Conservation (phyloP, 2,329 filamentous ascomycete species). For the Fusarium sublunatum region DNA sequence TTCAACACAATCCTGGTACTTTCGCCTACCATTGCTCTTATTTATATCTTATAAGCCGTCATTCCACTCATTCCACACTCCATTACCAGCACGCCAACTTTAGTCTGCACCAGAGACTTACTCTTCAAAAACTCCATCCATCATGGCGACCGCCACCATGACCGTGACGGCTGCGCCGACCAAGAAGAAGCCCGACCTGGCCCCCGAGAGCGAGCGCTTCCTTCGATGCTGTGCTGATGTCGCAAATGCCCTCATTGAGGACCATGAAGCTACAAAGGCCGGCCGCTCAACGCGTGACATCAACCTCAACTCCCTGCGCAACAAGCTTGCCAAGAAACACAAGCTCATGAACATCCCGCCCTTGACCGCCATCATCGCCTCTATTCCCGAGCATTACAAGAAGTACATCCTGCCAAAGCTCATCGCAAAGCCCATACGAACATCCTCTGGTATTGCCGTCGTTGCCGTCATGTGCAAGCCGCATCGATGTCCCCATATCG, state of each 20-base stretch:
- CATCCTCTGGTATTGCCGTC: conserved; percentile 95
- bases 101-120: background rate
- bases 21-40: background rate
- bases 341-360: conserved; percentile 88
- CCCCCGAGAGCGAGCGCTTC: conserved; percentile 94
- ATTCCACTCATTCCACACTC: too few species aligned
- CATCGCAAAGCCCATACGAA: conserved; percentile 95
- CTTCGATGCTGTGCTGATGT: conserved; percentile 96
- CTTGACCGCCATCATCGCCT: conserved; percentile 95
- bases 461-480: conserved; percentile 99
- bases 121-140: background rate
- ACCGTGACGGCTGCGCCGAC: conserved; percentile 73
- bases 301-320: conserved; percentile 89
- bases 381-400: conserved; percentile 99
- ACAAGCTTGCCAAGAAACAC: conserved; percentile 93
- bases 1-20: background rate
- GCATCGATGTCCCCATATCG: conserved; percentile 95
- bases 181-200: conserved; percentile 78
- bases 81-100: too few species aligned
- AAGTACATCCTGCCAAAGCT: conserved; percentile 98
- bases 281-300: conserved; percentile 83
- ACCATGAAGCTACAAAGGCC: conserved; percentile 85
- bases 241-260: conserved; percentile 91
- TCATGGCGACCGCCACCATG: conserved; percentile 68
- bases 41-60: background rate